These are phyloP conservation scores for Ambrosia hybrid DNA, from an alignment of 140 eudicot species.

Conservation along the genomic window DNA sequence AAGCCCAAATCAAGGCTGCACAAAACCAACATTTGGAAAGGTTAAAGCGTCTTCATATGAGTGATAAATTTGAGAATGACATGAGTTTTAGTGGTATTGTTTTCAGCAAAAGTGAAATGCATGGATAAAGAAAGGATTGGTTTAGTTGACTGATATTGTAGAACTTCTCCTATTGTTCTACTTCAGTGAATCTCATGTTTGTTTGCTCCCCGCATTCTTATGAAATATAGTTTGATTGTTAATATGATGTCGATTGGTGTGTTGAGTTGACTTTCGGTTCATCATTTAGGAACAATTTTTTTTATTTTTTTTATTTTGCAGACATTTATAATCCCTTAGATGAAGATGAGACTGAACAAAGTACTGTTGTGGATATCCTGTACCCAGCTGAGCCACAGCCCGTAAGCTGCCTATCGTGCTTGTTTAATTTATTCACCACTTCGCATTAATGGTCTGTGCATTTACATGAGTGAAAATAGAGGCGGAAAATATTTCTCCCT, in stretches of 20 bases:
- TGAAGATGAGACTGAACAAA: slow-evolving; percentile 72
- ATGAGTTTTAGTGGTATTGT: too few relatives aligned
- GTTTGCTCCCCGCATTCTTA: too few relatives aligned
- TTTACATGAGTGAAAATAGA: neutral
- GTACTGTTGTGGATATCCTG: slow-evolving; percentile 59
- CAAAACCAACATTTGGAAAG: too few relatives aligned
- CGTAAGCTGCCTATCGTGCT: slow-evolving; percentile 29
- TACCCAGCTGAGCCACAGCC: slow-evolving; percentile 60
- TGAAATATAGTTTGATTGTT: too few relatives aligned
- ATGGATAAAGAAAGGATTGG: too few relatives aligned
- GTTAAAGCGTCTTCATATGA: neutral
- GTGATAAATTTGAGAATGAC: neutral
- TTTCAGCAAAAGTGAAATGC: too few relatives aligned
- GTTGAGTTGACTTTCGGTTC: neutral
- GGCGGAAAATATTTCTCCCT: neutral
- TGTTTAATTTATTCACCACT: neutral
- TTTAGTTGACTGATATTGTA: too few relatives aligned
- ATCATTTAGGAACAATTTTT: neutral
- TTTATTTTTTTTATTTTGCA: slow-evolving; percentile 26
- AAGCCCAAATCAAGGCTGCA: too few relatives aligned
- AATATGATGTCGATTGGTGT: neutral
- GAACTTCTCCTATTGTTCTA: too few relatives aligned
- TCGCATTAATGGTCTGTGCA: neutral
- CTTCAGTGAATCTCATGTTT: too few relatives aligned
- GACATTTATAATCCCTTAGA: slow-evolving; percentile 67